A percentile compares a stretch with the other conserved stretches of the same genome.
Evolutionary conservation across 768 basidiomycete species (phyloP).

Genomic region (Pisolithus sp.): DNA sequence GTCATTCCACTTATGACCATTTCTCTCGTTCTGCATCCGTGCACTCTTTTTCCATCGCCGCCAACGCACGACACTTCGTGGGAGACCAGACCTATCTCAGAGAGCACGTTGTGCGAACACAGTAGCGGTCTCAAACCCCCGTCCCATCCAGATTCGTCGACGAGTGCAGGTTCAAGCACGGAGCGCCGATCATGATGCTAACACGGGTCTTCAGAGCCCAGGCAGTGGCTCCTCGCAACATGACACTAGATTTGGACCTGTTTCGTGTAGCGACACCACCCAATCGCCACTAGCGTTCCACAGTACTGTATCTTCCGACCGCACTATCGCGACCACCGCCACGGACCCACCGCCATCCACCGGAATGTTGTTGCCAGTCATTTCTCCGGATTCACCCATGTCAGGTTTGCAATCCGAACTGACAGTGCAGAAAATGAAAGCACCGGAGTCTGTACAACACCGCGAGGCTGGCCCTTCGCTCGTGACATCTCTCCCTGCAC

Average conservation of each 20-base stretch:
- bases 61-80: conserved; percentile 7
- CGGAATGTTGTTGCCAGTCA: background rate
- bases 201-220: background rate
- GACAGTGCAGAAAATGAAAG: background rate
- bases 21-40: conserved; percentile 5
- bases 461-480: conserved; percentile 7
- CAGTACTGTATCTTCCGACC: conserved; percentile 6
- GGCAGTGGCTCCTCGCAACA: conserved; percentile 1
- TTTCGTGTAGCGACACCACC: conserved; percentile 1
- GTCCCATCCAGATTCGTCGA: conserved; percentile 7
- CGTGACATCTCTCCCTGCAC: conserved; percentile 13
- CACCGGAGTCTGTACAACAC: background rate
- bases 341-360: conserved; percentile 1
- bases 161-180: conserved; percentile 5
- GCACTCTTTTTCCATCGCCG: conserved; percentile 8
- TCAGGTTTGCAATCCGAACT: too few species aligned
- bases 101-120: background rate
- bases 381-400: background rate
- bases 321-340: conserved; percentile 4
- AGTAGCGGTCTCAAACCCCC: conserved; percentile 13
- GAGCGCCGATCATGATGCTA: background rate
- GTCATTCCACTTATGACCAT: conserved; percentile 19
- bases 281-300: conserved; percentile 13
- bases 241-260: conserved; percentile 5
- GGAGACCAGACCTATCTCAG: conserved; percentile 6